Evolutionary conservation across 192 early-diverging fungal genomes (phyloP).

Genomic region (Rhizophagus sp.): DNA sequence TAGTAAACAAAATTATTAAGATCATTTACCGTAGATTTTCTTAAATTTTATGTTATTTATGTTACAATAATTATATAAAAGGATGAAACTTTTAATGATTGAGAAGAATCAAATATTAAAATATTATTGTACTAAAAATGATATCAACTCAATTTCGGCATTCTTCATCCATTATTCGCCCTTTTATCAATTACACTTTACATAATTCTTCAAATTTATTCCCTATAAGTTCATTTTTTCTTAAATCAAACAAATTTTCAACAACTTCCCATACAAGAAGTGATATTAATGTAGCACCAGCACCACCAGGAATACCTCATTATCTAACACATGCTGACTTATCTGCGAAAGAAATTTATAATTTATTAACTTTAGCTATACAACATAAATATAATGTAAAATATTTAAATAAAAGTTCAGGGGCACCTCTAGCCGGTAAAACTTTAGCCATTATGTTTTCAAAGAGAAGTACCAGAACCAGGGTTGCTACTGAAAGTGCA

Average conservation of each 20-base stretch:
- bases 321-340: conserved; percentile 84
- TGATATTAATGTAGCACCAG: background rate
- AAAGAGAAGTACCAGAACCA: conserved; percentile 94
- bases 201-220: too few relatives aligned
- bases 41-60: background rate
- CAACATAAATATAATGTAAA: conserved; percentile 79
- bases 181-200: background rate
- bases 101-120: background rate
- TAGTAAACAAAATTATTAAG: background rate
- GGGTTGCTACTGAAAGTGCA: conserved; percentile 91
- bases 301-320: conserved; percentile 45
- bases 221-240: background rate
- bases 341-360: conserved; percentile 72
- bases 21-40: background rate
- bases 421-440: conserved; percentile 71
- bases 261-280: background rate
- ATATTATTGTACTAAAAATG: background rate
- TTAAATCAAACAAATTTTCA: background rate
- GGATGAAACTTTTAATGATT: background rate
- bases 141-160: background rate
- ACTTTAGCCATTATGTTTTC: conserved; percentile 94
- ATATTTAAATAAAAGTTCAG: conserved; percentile 49
- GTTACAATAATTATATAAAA: background rate
- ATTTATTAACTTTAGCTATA: conserved; percentile 75
- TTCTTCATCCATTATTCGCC: background rate